A percentile compares a stretch with the other conserved stretches of the same genome.
These are phyloP conservation scores for Ceratobasidium sp. DNA, from an alignment of 1,284 basidiomycete species.

Conservation along the genomic window DNA sequence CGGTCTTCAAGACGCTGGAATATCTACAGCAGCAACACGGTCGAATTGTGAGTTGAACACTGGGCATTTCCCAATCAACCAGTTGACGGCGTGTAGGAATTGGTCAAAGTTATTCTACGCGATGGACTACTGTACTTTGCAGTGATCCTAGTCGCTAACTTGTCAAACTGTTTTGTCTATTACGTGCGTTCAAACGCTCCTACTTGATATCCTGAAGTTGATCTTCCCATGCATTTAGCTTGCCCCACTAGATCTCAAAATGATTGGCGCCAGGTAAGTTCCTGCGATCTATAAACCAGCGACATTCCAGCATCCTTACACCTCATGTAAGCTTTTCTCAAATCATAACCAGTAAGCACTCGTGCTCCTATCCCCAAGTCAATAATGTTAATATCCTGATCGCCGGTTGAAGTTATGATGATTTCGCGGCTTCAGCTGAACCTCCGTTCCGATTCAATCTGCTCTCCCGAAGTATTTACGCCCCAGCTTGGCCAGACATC, in stretches of 20 bases:
- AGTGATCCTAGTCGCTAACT: slow-evolving; percentile 28
- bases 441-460: slow-evolving; percentile 34
- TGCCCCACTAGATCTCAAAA: slow-evolving; percentile 20
- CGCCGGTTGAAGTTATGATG: slow-evolving; percentile 22
- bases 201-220: background rate
- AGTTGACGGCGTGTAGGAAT: background rate
- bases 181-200: slow-evolving; percentile 6
- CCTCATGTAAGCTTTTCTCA: slow-evolving; percentile 20
- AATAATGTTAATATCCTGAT: background rate
- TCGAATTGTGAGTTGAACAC: slow-evolving; percentile 15
- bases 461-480: background rate
- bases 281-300: background rate
- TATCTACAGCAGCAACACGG: slow-evolving; percentile 6
- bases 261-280: slow-evolving; percentile 38
- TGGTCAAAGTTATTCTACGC: slow-evolving; percentile 29
- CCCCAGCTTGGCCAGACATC: background rate
- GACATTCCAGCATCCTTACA: background rate
- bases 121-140: slow-evolving; percentile 40
- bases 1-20: slow-evolving; percentile 19
- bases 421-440: slow-evolving; percentile 40
- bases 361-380: background rate
- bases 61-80: background rate
- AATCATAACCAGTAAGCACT: slow-evolving; percentile 25
- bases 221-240: slow-evolving; percentile 2
- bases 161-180: slow-evolving; percentile 27